Conservation (phyloP, 2,329 filamentous ascomycete species). For the Penicillium sp. region DNA sequence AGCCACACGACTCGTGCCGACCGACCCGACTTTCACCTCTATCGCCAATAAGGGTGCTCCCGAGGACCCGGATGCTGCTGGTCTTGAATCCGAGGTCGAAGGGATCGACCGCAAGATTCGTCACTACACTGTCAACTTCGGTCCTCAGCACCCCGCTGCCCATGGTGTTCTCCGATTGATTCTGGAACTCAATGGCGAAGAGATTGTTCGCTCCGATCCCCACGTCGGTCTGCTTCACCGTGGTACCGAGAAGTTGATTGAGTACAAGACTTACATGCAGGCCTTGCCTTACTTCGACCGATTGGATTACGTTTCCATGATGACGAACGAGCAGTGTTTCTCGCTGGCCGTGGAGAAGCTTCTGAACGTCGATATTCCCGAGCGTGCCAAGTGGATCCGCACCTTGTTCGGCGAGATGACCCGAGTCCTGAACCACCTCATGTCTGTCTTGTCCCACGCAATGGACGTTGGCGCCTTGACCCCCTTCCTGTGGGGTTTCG, state of each 20-base stretch:
- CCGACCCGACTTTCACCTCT: slow-evolving; percentile 54
- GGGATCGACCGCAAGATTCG: slow-evolving; percentile 73
- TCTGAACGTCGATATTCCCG: slow-evolving; percentile 91
- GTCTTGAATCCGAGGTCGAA: slow-evolving; percentile 45
- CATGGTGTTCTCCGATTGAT: slow-evolving; percentile 98
- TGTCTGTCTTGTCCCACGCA: slow-evolving; percentile 94
- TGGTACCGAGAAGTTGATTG: slow-evolving; percentile 98
- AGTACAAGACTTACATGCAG: slow-evolving; percentile 99
- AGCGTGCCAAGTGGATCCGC: slow-evolving; percentile 93
- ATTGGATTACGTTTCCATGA: slow-evolving; percentile 99
- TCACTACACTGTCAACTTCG: slow-evolving; percentile 99
- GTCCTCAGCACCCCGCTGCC: slow-evolving; percentile 95
- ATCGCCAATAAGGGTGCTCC: slow-evolving; percentile 43
- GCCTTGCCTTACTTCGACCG: slow-evolving; percentile 98
- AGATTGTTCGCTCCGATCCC: slow-evolving; percentile 93
- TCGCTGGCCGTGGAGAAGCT: slow-evolving; percentile 95
- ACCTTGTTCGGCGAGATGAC: slow-evolving; percentile 96
- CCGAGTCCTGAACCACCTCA: slow-evolving; percentile 90
- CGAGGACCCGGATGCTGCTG: slow-evolving; percentile 40
- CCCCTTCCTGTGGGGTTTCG: slow-evolving; percentile 98
- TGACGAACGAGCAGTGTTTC: slow-evolving; percentile 99
- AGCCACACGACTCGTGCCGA: slow-evolving; percentile 55
- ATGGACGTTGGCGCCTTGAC: slow-evolving; percentile 99
- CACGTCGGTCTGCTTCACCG: slow-evolving; percentile 95
- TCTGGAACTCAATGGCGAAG: slow-evolving; percentile 94